Evolutionary conservation across 169 alveolate species (phyloP).

Genomic region (Miamiensis avidus): DNA sequence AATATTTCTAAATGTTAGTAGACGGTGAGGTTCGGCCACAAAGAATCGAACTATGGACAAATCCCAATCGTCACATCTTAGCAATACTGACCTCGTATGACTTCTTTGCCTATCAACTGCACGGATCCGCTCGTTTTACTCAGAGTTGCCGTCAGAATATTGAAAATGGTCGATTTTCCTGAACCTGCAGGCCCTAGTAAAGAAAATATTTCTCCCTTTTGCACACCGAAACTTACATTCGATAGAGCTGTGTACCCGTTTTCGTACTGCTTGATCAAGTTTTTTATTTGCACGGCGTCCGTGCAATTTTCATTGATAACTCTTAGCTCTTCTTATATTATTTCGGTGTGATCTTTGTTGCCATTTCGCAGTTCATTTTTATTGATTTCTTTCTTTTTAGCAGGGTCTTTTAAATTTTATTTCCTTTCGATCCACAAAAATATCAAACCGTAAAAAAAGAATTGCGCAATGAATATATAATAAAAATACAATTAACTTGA

Average conservation of each 20-base stretch:
- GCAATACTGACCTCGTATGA: constrained; percentile 40
- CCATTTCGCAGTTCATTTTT: too few species aligned
- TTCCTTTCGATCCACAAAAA: too few species aligned
- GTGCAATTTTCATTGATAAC: too few species aligned
- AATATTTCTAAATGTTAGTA: constrained; percentile 65
- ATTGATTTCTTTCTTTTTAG: too few species aligned
- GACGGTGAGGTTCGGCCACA: constrained; percentile 69
- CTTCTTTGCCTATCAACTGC: constrained; percentile 51
- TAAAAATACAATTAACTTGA: too few species aligned
- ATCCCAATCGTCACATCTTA: constrained; percentile 56
- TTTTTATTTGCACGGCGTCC: too few species aligned
- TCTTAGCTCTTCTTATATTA: too few species aligned
- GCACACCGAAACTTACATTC: constrained; percentile 52
- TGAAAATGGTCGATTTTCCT: constrained; percentile 70
- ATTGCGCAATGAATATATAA: too few species aligned
- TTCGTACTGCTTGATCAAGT: too few species aligned
- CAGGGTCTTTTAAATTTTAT: too few species aligned
- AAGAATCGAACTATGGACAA: constrained; percentile 69
- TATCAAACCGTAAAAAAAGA: too few species aligned
- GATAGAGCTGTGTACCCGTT: constrained; percentile 61
- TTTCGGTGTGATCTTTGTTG: too few species aligned
- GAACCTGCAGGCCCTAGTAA: constrained; percentile 68
- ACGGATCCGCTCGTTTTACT: constrained; percentile 52
- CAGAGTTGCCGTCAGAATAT: constrained; percentile 52
- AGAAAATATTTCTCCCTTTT: constrained; percentile 58